Base-by-base conservation (phyloP, 106 monocot species). In the Allium sativum region DNA sequence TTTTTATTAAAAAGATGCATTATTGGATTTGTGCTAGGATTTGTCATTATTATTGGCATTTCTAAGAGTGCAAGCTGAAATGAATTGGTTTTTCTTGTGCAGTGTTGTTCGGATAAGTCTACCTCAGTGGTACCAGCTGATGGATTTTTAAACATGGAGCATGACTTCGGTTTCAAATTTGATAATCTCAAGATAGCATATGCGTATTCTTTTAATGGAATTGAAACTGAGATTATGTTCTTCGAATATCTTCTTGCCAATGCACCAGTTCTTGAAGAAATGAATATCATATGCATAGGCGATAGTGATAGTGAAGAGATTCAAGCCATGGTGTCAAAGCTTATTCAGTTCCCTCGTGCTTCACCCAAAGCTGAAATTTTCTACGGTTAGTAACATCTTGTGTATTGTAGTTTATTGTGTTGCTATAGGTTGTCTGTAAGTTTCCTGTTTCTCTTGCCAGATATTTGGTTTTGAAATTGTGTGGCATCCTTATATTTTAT, bases 241-340 rank as follows among this genome's bases (percentile, higher is more conserved):
- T 18, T 67, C 14, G 18, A 65, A 67, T 55, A 18, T 45, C 7
- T 67, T 43, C 67, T 67, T 19, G 53, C 53, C 10, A 44, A 67
- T 19, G 42, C 67, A 8, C 54, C 53, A 5, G 18, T 67, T 43
- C 67, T 67, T 45, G 55, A 67, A 0, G 53, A 10, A 42, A 10
- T 67, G 41, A 13, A 44, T 19, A 48, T 48, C 15, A 5, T 3
- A 48, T 48, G 10, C 48, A 1, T 12, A n/a, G n/a, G n/a, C n/a
- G n/a, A n/a, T n/a, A n/a, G n/a, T 12, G 15, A 48, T 15, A 48
- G 1, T 10, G 48, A 15, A 15, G 1, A 48, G 10, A 1, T 5
- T 10, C 48, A 3, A 2, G 6, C 15, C 12, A 48, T 48, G 12
- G 10, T 48, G 3, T 3, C 12, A 10, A 48, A 48, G 2, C 48